These are phyloP conservation scores for Neonectria sp. DNA, from an alignment of 2,329 filamentous ascomycete species.

Conservation along the genomic window DNA sequence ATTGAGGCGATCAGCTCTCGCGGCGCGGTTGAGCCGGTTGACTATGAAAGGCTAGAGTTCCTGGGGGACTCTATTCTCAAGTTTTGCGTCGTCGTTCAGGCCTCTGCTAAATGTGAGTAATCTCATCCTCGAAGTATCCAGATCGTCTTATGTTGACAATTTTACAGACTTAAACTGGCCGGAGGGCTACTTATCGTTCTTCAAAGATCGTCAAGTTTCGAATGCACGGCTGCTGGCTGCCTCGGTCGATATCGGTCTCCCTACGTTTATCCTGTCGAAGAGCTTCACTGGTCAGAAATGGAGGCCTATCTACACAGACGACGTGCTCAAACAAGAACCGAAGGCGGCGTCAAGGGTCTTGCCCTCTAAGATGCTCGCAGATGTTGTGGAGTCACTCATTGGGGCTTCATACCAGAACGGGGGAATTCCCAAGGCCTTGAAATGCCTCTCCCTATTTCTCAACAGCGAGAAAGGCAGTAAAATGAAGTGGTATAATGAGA, in stretches of 20 bases:
- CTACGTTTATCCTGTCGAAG: constrained; percentile 79
- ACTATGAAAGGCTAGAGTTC: constrained; percentile 91
- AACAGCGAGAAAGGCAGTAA: constrained; percentile 59
- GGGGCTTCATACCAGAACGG: constrained; percentile 82
- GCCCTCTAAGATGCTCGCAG: constrained; percentile 86
- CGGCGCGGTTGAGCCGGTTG: constrained; percentile 68
- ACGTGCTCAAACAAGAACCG: constrained; percentile 45
- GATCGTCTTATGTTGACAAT: constrained; percentile 10
- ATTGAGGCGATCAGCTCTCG: constrained; percentile 80
- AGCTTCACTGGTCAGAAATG: constrained; percentile 80
- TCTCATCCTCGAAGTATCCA: rapidly evolving
- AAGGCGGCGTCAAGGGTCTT: constrained; percentile 55
- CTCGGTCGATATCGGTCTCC: constrained; percentile 74
- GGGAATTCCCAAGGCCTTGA: constrained; percentile 73
- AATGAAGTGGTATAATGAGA: constrained; percentile 64
- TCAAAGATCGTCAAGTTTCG: constrained; percentile 79
- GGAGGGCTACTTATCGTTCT: constrained; percentile 80
- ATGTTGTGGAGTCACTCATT: constrained; percentile 89
- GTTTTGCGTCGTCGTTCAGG: constrained; percentile 76
- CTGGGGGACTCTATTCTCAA: constrained; percentile 90
- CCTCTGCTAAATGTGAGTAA: constrained; percentile 67
- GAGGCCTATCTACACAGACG: constrained; percentile 73
- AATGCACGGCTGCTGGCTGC: constrained; percentile 81
- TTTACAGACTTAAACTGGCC: constrained; percentile 75
- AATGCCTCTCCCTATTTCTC: constrained; percentile 78